Percentiles rank a stretch among this genome's conserved stretches.
Evolutionary conservation across 2,329 filamentous ascomycete genomes (phyloP).

Genomic region (Westerdykella sp.): DNA sequence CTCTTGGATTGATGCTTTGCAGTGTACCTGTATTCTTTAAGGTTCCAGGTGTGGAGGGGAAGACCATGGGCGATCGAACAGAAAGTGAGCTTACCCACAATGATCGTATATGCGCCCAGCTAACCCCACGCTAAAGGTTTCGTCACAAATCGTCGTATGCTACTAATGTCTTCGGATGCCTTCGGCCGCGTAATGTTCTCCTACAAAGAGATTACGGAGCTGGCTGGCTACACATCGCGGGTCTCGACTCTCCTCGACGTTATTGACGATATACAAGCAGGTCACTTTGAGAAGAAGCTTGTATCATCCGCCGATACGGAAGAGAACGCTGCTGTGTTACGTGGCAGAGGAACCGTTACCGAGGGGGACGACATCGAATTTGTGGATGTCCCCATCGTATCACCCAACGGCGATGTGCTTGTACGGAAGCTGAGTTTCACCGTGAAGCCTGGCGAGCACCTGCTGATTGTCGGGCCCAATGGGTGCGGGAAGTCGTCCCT

Average conservation of each 20-base stretch:
- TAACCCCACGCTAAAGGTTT: constrained; percentile 52
- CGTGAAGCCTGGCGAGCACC: constrained; percentile 78
- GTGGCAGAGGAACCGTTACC: constrained; percentile 71
- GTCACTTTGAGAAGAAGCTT: constrained; percentile 92
- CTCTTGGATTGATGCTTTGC: constrained; percentile 82
- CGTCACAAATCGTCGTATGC: constrained; percentile 86
- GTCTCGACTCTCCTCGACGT: constrained; percentile 86
- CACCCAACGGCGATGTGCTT: constrained; percentile 90
- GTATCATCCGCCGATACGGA: constrained; percentile 81
- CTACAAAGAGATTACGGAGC: constrained; percentile 93
- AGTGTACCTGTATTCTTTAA: constrained; percentile 95
- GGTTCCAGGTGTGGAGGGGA: constrained; percentile 56
- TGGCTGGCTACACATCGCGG: constrained; percentile 90
- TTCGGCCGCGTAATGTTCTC: constrained; percentile 97
- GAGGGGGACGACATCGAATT: constrained; percentile 84
- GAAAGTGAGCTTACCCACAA: constrained; percentile 45
- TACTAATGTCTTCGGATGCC: constrained; percentile 88
- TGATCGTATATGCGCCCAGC: constrained; percentile 5
- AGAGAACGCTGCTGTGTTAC: constrained; percentile 74
- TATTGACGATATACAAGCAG: constrained; percentile 85
- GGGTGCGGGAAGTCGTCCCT: constrained; percentile 95
- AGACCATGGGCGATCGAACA: constrained; percentile 62
- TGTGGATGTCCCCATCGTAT: constrained; percentile 86
- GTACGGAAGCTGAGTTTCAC: constrained; percentile 80
- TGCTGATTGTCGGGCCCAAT: constrained; percentile 93